A percentile compares a stretch with the other conserved stretches of the same genome.
These are phyloP conservation scores for Dactylellina haptotyla DNA, from an alignment of 2,329 filamentous ascomycete species.

Conservation along the genomic window DNA sequence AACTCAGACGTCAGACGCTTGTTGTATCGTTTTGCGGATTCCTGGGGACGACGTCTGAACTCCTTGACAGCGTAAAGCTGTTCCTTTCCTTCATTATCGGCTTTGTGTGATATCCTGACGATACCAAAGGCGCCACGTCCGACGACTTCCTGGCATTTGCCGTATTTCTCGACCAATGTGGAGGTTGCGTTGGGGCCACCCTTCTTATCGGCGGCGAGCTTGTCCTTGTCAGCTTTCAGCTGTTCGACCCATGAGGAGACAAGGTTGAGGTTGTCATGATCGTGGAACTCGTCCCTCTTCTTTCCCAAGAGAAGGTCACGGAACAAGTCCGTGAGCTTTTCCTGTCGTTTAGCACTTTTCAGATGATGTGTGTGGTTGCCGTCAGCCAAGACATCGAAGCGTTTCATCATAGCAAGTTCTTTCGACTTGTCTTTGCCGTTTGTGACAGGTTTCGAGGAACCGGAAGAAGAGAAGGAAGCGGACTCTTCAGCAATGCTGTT, in stretches of 20 bases:
- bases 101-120: conserved; percentile 96
- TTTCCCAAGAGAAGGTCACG: conserved; percentile 82
- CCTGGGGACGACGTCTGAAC: conserved; percentile 91
- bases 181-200: conserved; percentile 77
- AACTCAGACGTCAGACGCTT: conserved; percentile 97
- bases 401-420: conserved; percentile 38
- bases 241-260: conserved; percentile 98
- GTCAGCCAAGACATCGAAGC: conserved; percentile 71
- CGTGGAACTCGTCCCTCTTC: conserved; percentile 74
- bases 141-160: conserved; percentile 96
- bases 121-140: conserved; percentile 97
- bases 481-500: conserved; percentile 41
- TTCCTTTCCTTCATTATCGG: conserved; percentile 78
- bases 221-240: conserved; percentile 85
- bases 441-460: conserved; percentile 8
- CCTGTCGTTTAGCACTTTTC: conserved; percentile 88
- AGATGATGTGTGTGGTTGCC: conserved; percentile 87
- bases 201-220: conserved; percentile 77
- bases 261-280: conserved; percentile 81
- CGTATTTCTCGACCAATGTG: conserved; percentile 93
- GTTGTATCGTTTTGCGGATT: conserved; percentile 97
- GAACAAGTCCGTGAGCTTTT: conserved; percentile 93
- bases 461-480: too few relatives aligned
- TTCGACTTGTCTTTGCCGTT: conserved; percentile 31
- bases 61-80: conserved; percentile 98